phyloP scores from a whole-genome alignment of 2,329 filamentous ascomycete species.

The Teratosphaeriaceae sp. region DNA sequence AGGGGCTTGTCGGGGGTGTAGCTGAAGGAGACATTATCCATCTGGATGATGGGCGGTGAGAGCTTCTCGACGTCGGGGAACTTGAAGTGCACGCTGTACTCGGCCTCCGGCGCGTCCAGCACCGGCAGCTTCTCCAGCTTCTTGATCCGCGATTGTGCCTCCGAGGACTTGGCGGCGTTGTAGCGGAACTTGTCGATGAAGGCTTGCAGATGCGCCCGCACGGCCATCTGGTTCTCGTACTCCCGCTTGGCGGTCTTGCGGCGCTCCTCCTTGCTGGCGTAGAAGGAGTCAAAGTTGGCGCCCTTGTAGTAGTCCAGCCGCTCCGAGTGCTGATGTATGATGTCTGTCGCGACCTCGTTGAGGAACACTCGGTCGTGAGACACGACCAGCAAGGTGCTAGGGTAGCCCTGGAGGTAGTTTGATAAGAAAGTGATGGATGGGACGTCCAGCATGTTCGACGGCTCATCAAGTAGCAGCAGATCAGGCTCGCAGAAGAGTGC shows the following conservation, averaged over 20 bases:
- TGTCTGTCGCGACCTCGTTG: conserved; percentile 98
- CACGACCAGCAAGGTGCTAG: conserved; percentile 90
- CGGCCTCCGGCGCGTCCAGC: conserved; percentile 79
- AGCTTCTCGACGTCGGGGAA: conserved; percentile 98
- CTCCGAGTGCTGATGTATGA: conserved; percentile 96
- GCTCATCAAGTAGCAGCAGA: conserved; percentile 92
- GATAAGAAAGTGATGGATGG: conserved; percentile 98
- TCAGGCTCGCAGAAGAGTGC: conserved; percentile 98
- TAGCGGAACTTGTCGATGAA: conserved; percentile 99
- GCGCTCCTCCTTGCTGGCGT: conserved; percentile 93
- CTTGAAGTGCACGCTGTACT: conserved; percentile 94
- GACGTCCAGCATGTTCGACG: conserved; percentile 99
- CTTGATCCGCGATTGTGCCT: conserved; percentile 98
- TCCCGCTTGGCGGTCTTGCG: conserved; percentile 95
- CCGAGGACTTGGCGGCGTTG: conserved; percentile 96
- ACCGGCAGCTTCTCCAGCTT: conserved; percentile 97
- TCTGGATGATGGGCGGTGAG: conserved; percentile 95
- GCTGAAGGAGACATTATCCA: conserved; percentile 86
- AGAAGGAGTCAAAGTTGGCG: conserved; percentile 93
- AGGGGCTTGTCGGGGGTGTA: conserved; percentile 75
- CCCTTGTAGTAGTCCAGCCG: conserved; percentile 97
- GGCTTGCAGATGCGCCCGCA: conserved; percentile 86
- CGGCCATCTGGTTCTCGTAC: conserved; percentile 97
- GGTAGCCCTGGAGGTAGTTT: conserved; percentile 89
- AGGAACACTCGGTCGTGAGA: conserved; percentile 99